Conservation (phyloP, 768 basidiomycete genomes). For the Paxillus ammoniavirescens region DNA sequence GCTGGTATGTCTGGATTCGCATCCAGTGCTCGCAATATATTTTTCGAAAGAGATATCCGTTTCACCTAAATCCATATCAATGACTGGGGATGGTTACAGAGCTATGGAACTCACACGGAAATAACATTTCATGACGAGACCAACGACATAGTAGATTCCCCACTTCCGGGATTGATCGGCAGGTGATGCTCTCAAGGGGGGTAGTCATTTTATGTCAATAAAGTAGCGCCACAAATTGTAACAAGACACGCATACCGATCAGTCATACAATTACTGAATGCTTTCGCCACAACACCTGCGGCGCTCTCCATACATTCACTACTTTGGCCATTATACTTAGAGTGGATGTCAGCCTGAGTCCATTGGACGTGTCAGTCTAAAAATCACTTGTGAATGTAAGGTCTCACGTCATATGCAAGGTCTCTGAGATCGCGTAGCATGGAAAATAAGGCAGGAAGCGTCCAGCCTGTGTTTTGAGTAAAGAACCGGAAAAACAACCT, state of each 20-base stretch:
- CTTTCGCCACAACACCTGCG: slow-evolving; percentile 82
- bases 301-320: slow-evolving; percentile 82
- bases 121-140: slow-evolving; percentile 89
- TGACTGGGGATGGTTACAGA: background rate
- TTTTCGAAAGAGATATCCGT: slow-evolving; percentile 88
- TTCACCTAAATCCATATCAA: slow-evolving; percentile 57
- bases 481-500: slow-evolving; percentile 81
- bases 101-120: slow-evolving; percentile 65
- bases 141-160: slow-evolving; percentile 92
- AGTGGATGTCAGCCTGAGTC: slow-evolving; percentile 59
- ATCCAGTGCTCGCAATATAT: slow-evolving; percentile 84
- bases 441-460: slow-evolving; percentile 78
- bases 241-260: slow-evolving; percentile 53
- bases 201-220: background rate
- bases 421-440: slow-evolving; percentile 80
- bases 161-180: slow-evolving; percentile 77
- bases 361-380: background rate
- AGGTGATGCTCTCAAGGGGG: slow-evolving; percentile 54
- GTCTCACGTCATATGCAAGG: slow-evolving; percentile 75
- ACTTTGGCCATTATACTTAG: slow-evolving; percentile 52
- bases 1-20: slow-evolving; percentile 85
- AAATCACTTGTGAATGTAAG: background rate
- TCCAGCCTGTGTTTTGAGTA: slow-evolving; percentile 82
- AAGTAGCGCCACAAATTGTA: background rate
- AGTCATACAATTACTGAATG: slow-evolving; percentile 85